These are phyloP conservation scores for Xylaria longipes DNA, from an alignment of 495 filamentous ascomycete species.

Conservation along the genomic window DNA sequence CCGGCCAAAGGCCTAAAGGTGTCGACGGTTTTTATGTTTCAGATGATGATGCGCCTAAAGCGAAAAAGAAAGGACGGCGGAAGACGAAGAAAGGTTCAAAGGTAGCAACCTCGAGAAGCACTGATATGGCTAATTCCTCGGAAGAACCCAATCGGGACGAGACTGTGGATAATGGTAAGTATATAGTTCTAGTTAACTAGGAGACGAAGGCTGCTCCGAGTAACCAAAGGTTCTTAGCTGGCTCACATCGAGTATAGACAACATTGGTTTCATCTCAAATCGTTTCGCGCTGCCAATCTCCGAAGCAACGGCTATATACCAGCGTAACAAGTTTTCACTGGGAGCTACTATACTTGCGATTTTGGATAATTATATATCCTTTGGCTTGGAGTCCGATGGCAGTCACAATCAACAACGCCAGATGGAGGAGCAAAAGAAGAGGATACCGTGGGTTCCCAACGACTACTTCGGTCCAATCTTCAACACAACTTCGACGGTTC, in stretches of 20 bases:
- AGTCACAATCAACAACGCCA: not conserved
- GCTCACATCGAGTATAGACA: conserved; percentile 28
- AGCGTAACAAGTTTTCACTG: conserved; percentile 29
- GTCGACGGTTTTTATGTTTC: conserved; percentile 77
- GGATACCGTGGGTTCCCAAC: conserved; percentile 33
- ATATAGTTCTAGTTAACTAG: not conserved
- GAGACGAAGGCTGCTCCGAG: not conserved
- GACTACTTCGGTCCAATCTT: conserved; percentile 31
- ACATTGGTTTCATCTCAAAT: conserved; percentile 36
- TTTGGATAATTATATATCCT: conserved; percentile 34
- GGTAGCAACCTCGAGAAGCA: conserved; percentile 11
- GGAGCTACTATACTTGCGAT: conserved; percentile 35
- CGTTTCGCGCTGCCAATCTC: conserved; percentile 27
- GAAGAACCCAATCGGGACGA: conserved; percentile 24
- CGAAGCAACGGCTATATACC: conserved; percentile 37
- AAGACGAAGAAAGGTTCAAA: conserved; percentile 32
- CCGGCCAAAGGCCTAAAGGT: conserved; percentile 66
- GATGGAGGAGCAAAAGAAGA: conserved; percentile 16
- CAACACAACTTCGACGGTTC: conserved; percentile 19
- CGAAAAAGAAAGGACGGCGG: conserved; percentile 46
- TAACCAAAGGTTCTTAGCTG: not conserved
- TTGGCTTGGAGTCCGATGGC: conserved; percentile 12
- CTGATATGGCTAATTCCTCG: not conserved
- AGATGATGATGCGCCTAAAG: conserved; percentile 52
- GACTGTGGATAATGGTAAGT: conserved; percentile 29